Evolutionary conservation across 2,329 filamentous ascomycete genomes (phyloP), one percentile per base, ranked within the genome.

Genomic region (Mollisiaceae sp.): DNA sequence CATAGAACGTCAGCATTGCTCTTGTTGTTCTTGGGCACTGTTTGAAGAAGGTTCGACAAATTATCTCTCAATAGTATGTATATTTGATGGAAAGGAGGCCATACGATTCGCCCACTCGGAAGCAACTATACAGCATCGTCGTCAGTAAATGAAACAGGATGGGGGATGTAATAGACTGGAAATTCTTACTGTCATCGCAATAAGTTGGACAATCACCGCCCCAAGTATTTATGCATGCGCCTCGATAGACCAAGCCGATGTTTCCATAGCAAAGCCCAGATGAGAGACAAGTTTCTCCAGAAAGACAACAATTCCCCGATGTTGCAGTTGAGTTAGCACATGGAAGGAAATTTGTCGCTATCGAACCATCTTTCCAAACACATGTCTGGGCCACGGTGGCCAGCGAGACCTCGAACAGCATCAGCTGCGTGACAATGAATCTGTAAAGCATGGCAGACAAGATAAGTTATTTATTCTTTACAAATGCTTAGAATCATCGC

Each of bases 141-240:
- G 5, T 39, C 22, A 61, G 59, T 52, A 54, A 38, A n/a, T 27
- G 20, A 8, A 35, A 36, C 14, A 8, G 6, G 27, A 22, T 32
- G 32, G 22, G 24, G 4, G 45, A 50, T 22, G n/a, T 2, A 50
- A 2, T 43, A 52, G 9, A 22, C n/a, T 14, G 24, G 27, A 15
- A 32, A 18, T n/a, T 50, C 64, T 62, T 50, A 62, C 64, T 47
- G 24, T 62, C 54, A 47, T 65, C 64, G 36, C 64, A 65, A 59
- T 62, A 62, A 20, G 64, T 65, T 14, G 47, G 27, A 56, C 59
- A 65, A 32, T 59, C 59, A 32, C 64, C 64, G 22, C 64, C 59
- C 64, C 64, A 65, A 20, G 55, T 22, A 62, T 62, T 62, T 35
- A 65, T 59, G 45, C 64, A 65, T 11, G 59, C 59, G 4, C 64